A percentile compares a stretch with the other conserved stretches of the same genome.
These are phyloP conservation scores for Daucus carota DNA, from an alignment of 129 eudicot genomes.

Conservation along the genomic window DH1_v3.0 NC_030387.2:3622001-3622500, in stretches of 20 bases:
- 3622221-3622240: background rate
- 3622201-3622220: background rate
- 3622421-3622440: background rate
- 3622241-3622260: background rate
- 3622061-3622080: background rate
- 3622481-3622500: conserved; percentile 88
- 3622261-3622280: background rate
- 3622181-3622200: background rate
- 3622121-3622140: background rate
- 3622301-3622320: background rate
- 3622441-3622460: conserved; percentile 83
- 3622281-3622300: background rate
- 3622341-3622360: background rate
- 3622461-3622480: conserved; percentile 59
- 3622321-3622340: background rate
- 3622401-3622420: background rate
- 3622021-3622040: no score
- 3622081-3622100: background rate
- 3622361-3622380: background rate
- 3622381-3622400: background rate
- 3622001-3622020: background rate
- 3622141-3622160: background rate
- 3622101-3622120: background rate
- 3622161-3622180: background rate
- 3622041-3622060: background rate